Base-by-base conservation (phyloP, 169 alveolate species). In the Cryptosporidium tyzzeri region DNA sequence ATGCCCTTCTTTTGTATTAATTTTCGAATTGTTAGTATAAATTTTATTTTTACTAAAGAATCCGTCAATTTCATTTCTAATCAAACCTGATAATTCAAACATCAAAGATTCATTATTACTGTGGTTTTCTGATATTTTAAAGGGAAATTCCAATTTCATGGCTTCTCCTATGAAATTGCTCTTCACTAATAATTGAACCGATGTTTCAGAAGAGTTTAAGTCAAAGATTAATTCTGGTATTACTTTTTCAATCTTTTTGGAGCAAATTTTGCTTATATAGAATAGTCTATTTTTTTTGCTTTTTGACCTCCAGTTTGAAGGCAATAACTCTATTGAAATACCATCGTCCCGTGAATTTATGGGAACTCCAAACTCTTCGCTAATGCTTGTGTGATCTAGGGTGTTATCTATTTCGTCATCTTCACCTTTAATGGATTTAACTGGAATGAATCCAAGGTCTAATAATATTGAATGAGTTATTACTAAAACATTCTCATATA, bases 401-500 rank as follows among this genome's bases (percentile, higher is more conserved):
- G 18, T 16, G 9, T 10, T n/a, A 7, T 67, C 51, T 37, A 33
- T 21, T 16, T 37, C 33, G 6, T n/a, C 8, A 18, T 70, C 84
- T 45, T 21, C 16, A 12, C 41, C 10, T 10, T 70, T 35, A 70
- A n/a, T 26, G 14, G 23, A 48, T 70, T 18, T n/a, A 18, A 80
- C 65, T 8, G 68, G 62, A 12, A 80, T 9, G 29, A 62, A 80
- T 1, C 89, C 89, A 44, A 29, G 45, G n/a, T 80, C 89, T 39
- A 80, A 35, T 10, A 80, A 41, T 29, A 65, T 5, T 61, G 89
- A 58, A 44, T 80, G 89, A 3, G 50, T 26, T 18, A 65, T 62
- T 2, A 80, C n/a, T 14, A 65, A 10, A 5, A 80, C 53, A 7
- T 62, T 14, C 10, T 80, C 80, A 3, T 29, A 23, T 29, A 67